Evolutionary conservation across 257 asterid genomes (phyloP).

Genomic region (Nicotiana otophora): DNA sequence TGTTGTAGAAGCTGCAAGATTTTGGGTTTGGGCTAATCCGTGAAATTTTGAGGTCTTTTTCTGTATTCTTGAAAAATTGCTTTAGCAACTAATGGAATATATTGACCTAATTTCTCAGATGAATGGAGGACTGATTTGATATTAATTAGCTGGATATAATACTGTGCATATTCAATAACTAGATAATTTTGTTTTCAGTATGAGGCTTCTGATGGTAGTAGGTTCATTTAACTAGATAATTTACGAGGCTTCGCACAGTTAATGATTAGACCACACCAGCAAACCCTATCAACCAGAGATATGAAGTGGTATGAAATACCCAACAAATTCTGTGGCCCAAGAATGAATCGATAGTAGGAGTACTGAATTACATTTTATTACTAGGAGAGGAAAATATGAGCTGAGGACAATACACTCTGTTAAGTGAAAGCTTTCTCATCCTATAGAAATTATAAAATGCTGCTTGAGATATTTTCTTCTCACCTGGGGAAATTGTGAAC

Average conservation of each 20-base stretch:
- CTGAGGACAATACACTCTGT: not conserved
- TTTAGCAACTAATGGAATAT: not conserved
- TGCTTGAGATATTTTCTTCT: not conserved
- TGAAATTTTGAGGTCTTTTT: not conserved
- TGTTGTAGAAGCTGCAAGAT: not conserved
- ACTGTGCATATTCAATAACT: not conserved
- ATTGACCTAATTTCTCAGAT: not conserved
- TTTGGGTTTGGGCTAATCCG: not conserved
- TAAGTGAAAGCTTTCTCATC: not conserved
- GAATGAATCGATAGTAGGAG: not conserved
- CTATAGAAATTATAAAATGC: not conserved
- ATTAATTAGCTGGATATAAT: not conserved
- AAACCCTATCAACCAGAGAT: not conserved
- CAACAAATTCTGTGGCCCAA: not conserved
- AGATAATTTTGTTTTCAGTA: not conserved
- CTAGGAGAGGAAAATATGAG: not conserved
- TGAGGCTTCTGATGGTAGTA: not conserved
- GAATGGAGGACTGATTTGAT: not conserved
- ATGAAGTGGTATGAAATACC: not conserved
- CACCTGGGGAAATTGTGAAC: not conserved
- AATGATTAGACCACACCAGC: not conserved
- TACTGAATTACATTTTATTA: not conserved
- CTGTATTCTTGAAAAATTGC: not conserved
- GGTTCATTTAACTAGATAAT: not conserved
- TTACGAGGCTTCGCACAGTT: not conserved